These are phyloP conservation scores for Trypanosoma scelopori DNA, from an alignment of 208 protist species.

Conservation along the genomic window DNA sequence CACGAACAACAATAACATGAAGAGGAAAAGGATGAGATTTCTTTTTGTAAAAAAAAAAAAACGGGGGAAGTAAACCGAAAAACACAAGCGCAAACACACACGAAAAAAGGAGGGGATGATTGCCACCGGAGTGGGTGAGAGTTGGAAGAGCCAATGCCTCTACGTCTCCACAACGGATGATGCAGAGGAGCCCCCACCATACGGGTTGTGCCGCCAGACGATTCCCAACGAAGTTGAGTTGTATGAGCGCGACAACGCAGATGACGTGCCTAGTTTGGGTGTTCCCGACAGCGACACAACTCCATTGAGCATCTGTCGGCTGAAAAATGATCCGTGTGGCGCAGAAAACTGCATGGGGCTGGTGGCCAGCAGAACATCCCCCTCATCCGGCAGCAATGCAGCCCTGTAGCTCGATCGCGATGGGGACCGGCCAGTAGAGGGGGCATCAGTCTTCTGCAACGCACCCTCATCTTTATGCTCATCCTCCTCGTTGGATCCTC, in stretches of 20 bases:
- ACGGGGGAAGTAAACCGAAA: too few relatives aligned
- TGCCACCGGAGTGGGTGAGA: conserved; percentile 16
- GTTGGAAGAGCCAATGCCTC: neutral
- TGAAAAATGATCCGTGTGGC: neutral
- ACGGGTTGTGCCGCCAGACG: conserved; percentile 85
- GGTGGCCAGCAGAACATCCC: neutral
- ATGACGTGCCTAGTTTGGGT: conserved; percentile 43
- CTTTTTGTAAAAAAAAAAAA: too few relatives aligned
- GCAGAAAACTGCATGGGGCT: conserved; percentile 18
- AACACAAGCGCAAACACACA: too few relatives aligned
- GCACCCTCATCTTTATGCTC: neutral
- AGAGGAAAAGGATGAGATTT: too few relatives aligned
- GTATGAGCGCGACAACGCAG: conserved; percentile 47
- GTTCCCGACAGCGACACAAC: conserved; percentile 17
- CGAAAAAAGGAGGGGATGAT: conserved; percentile 16
- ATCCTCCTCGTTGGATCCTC: neutral
- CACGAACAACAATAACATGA: too few relatives aligned
- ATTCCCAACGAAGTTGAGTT: conserved; percentile 62
- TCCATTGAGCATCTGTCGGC: neutral
- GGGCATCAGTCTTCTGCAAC: neutral
- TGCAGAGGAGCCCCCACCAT: conserved; percentile 46
- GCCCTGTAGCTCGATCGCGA: neutral
- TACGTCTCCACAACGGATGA: conserved; percentile 75
- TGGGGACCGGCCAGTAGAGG: neutral
- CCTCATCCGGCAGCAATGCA: neutral